Conservation (phyloP, 306 rosid species). For the Fragaria iinumae region DNA sequence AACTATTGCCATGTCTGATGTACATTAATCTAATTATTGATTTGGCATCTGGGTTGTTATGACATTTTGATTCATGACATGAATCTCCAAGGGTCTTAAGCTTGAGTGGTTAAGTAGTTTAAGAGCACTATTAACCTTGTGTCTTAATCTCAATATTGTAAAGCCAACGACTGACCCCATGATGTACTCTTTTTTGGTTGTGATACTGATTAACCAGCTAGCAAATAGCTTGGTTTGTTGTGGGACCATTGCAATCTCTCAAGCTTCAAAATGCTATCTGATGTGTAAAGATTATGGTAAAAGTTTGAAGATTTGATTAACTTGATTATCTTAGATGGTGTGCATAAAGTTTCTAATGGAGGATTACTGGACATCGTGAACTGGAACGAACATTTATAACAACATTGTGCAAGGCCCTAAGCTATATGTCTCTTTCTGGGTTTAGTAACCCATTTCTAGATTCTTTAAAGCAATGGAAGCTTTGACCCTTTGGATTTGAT, state of each 20-base stretch:
- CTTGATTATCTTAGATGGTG: neutral
- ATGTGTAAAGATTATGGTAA: conserved; percentile 13
- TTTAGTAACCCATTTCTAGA: neutral
- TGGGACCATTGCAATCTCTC: conserved; percentile 12
- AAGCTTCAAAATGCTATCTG: neutral
- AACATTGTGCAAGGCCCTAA: neutral
- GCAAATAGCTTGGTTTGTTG: neutral
- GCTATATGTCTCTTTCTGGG: neutral
- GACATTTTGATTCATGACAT: neutral
- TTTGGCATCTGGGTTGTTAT: conserved; percentile 7
- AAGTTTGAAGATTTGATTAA: neutral
- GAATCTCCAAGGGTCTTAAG: neutral
- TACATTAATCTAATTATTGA: neutral
- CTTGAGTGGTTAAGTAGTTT: neutral
- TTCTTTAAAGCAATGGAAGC: neutral
- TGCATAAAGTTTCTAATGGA: neutral
- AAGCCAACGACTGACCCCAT: neutral
- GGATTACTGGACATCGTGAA: neutral
- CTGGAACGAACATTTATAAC: neutral
- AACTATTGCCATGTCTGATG: neutral
- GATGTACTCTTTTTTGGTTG: neutral
- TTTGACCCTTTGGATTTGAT: neutral
- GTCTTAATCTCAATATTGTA: neutral
- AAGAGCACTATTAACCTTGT: neutral
- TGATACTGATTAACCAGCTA: neutral